These are phyloP conservation scores for Ustulina deusta DNA, from an alignment of 2,329 filamentous ascomycete genomes.

Conservation along the genomic window DNA sequence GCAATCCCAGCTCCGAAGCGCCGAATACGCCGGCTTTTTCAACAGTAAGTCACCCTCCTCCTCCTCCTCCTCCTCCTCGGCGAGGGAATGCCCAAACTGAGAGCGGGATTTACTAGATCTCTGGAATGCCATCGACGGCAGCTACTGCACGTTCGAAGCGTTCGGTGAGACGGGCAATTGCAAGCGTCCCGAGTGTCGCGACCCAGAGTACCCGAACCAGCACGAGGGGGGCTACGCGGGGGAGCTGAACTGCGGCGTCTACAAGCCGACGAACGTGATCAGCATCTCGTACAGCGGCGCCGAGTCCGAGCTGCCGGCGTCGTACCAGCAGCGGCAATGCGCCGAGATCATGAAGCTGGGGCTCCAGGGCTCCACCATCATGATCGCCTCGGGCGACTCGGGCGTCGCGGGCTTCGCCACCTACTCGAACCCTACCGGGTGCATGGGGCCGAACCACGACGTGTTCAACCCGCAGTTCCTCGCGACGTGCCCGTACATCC, in stretches of 20 bases:
- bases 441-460: slow-evolving; percentile 53
- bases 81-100: not conserved
- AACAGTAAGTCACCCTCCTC: slow-evolving; percentile 44
- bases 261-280: slow-evolving; percentile 54
- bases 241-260: slow-evolving; percentile 50
- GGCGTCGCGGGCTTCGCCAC: slow-evolving; percentile 54
- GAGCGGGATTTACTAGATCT: slow-evolving; percentile 52
- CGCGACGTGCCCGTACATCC: slow-evolving; percentile 63
- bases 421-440: slow-evolving; percentile 49
- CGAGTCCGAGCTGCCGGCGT: slow-evolving; percentile 64
- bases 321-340: slow-evolving; percentile 66
- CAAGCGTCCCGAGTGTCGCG: slow-evolving; percentile 55
- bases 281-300: slow-evolving; percentile 68
- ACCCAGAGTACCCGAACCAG: slow-evolving; percentile 64
- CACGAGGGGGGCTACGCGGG: slow-evolving; percentile 63
- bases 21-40: slow-evolving; percentile 50
- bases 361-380: slow-evolving; percentile 60
- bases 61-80: not conserved
- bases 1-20: slow-evolving; percentile 40
- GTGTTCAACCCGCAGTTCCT: slow-evolving; percentile 64
- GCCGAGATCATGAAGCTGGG: slow-evolving; percentile 66
- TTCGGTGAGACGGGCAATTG: slow-evolving; percentile 63
- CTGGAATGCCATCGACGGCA: slow-evolving; percentile 64
- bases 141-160: slow-evolving; percentile 64
- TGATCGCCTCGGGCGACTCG: slow-evolving; percentile 62